Percentiles rank a stretch among this genome's conserved stretches.
Conservation (phyloP, 2,329 filamentous ascomycete species). For the Penicillium paneum region DNA sequence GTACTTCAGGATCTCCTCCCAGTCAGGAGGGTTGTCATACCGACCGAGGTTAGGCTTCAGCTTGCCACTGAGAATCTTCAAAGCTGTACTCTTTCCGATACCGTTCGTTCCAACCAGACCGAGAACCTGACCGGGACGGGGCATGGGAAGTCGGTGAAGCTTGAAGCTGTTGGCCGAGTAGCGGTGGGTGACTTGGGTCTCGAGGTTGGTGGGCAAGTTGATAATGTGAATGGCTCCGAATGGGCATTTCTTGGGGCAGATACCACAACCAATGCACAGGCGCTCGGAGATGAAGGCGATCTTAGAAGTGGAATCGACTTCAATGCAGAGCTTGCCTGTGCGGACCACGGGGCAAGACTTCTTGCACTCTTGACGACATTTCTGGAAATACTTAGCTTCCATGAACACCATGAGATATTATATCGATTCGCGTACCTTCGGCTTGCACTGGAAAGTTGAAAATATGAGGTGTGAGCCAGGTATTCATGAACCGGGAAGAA, state of each 20-base stretch:
- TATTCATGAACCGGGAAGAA: constrained; percentile 28
- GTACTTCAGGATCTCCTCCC: constrained; percentile 98
- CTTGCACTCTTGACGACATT: constrained; percentile 99
- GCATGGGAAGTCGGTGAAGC: constrained; percentile 93
- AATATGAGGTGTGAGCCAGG: constrained; percentile 41
- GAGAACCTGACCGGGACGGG: constrained; percentile 88
- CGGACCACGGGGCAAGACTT: constrained; percentile 97
- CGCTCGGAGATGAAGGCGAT: constrained; percentile 98
- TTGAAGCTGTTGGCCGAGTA: constrained; percentile 99
- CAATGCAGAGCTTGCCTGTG: constrained; percentile 95
- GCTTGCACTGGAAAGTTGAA: constrained; percentile 67
- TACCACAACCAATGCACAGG: constrained; percentile 97
- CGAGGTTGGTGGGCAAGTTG: constrained; percentile 98
- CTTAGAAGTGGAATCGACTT: constrained; percentile 82
- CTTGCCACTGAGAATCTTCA: constrained; percentile 98
- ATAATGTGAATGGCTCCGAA: constrained; percentile 99
- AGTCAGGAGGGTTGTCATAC: constrained; percentile 95
- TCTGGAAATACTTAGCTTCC: constrained; percentile 53
- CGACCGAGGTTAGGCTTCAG: constrained; percentile 95
- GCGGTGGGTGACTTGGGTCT: constrained; percentile 95
- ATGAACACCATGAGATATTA: background rate
- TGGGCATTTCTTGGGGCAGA: constrained; percentile 98
- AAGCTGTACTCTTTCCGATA: constrained; percentile 99
- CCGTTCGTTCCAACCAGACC: constrained; percentile 98
- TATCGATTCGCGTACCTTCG: constrained; percentile 59